Conservation (phyloP, 441 rosid species). For the Populus hybrid region DNA sequence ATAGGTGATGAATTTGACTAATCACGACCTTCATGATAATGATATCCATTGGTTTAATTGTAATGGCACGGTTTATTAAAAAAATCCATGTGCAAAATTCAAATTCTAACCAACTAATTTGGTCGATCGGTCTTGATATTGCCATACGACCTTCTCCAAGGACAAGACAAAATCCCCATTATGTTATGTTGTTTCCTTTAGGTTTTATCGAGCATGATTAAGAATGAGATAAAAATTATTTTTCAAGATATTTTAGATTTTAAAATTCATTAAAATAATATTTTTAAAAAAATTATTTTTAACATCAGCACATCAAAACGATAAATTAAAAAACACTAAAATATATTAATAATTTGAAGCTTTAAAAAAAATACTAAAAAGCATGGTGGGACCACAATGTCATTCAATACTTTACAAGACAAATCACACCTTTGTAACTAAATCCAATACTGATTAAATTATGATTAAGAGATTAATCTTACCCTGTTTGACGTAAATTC, state of each 20-base stretch:
- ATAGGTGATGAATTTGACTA: no score
- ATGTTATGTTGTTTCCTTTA: no score
- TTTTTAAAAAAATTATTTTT: no score
- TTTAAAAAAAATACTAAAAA: no score
- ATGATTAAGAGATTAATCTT: not conserved
- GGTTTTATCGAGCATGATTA: no score
- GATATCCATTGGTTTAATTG: not conserved
- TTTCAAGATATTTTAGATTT: no score
- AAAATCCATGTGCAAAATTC: constrained; percentile 16
- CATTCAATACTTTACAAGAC: not conserved
- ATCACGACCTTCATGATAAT: not conserved
- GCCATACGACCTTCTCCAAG: constrained; percentile 12
- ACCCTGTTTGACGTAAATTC: not conserved
- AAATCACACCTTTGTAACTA: not conserved
- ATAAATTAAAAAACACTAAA: no score
- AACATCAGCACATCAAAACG: rapidly evolving
- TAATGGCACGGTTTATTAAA: not conserved
- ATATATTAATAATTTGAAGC: no score
- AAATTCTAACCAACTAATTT: constrained; percentile 9
- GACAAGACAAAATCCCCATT: no score
- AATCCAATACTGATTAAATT: not conserved
- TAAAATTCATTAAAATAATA: no score
- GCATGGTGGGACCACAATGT: no score
- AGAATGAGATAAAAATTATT: no score
- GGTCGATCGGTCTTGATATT: constrained; percentile 12